Evolutionary conservation across 2,329 filamentous ascomycete genomes (phyloP).

Genomic region (Clathrospora elynae): DNA sequence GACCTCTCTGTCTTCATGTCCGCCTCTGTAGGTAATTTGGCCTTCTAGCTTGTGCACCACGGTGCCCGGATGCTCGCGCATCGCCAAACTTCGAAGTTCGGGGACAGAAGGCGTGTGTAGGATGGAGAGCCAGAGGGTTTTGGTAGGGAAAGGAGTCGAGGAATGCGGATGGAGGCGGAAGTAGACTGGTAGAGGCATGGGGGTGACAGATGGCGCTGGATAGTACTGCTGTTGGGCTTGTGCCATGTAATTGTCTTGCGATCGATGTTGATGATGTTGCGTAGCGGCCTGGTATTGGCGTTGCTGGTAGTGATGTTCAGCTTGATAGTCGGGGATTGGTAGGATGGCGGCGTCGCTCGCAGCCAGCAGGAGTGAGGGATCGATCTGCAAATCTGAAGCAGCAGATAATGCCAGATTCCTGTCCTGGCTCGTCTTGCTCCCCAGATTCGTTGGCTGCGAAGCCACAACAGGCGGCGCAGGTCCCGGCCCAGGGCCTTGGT

Average conservation of each 20-base stretch:
- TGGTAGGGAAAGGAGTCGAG: constrained; percentile 55
- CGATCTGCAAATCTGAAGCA: constrained; percentile 64
- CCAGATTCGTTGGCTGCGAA: constrained; percentile 18
- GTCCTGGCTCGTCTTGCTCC: constrained; percentile 41
- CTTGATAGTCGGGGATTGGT: constrained; percentile 27
- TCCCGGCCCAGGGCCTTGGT: constrained; percentile 51
- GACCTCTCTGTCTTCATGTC: constrained; percentile 60
- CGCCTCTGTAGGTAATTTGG: constrained; percentile 57
- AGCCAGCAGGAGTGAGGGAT: constrained; percentile 65
- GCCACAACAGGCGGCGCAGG: constrained; percentile 42
- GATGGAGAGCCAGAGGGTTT: constrained; percentile 68
- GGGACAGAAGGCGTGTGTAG: constrained; percentile 63
- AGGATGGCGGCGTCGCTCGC: constrained; percentile 55
- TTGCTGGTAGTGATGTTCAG: constrained; percentile 17
- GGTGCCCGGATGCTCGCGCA: constrained; percentile 64
- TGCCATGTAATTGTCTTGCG: constrained; percentile 2
- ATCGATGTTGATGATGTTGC: constrained; percentile 19
- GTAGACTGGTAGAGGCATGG: constrained; percentile 63
- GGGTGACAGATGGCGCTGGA: constrained; percentile 9
- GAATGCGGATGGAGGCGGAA: constrained; percentile 72
- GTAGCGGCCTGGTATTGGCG: constrained; percentile 41
- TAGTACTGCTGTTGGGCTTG: constrained; percentile 20
- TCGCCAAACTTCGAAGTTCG: constrained; percentile 67
- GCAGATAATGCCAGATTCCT: constrained; percentile 31
- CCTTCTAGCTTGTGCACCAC: constrained; percentile 68